A percentile compares a stretch with the other conserved stretches of the same genome.
Conservation (phyloP, 257 asterid species). For the Thymus mandschuricus region DNA sequence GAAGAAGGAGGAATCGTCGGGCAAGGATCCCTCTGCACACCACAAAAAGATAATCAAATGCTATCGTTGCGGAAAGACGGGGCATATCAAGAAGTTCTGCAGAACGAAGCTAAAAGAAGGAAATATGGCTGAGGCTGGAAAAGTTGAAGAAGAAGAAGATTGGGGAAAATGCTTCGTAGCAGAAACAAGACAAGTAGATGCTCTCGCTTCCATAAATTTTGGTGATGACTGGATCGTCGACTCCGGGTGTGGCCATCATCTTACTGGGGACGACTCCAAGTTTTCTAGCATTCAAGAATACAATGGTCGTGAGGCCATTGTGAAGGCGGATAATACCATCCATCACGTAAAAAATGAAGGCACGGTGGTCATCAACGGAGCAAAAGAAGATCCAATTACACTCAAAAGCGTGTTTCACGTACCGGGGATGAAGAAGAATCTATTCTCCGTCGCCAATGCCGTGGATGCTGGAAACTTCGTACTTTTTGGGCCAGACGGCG, state of each 20-base stretch:
- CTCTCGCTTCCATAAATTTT: not conserved
- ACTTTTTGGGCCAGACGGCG: not conserved
- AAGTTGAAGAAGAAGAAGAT: not conserved
- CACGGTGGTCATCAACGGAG: not conserved
- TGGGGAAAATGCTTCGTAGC: not conserved
- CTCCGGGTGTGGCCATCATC: not conserved
- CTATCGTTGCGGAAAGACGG: conserved; percentile 5
- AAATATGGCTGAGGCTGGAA: not conserved
- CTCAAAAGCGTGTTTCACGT: not conserved
- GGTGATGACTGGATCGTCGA: not conserved
- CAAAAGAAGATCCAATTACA: not conserved
- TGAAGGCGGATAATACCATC: not conserved
- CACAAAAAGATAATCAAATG: conserved; percentile 5
- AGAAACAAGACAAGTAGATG: not conserved
- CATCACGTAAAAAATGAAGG: not conserved
- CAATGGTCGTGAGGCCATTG: not conserved
- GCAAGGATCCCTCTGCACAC: not conserved
- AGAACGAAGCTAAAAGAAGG: not conserved
- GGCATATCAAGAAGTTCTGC: conserved; percentile 8
- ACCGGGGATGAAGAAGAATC: not conserved
- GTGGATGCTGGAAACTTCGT: conserved; percentile 8
- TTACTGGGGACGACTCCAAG: not conserved
- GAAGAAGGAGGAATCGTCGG: not conserved
- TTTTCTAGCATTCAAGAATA: not conserved
- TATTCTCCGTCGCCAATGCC: not conserved